Base-by-base conservation (phyloP, 2,329 filamentous ascomycete species). In the Colletotrichum sp. region DNA sequence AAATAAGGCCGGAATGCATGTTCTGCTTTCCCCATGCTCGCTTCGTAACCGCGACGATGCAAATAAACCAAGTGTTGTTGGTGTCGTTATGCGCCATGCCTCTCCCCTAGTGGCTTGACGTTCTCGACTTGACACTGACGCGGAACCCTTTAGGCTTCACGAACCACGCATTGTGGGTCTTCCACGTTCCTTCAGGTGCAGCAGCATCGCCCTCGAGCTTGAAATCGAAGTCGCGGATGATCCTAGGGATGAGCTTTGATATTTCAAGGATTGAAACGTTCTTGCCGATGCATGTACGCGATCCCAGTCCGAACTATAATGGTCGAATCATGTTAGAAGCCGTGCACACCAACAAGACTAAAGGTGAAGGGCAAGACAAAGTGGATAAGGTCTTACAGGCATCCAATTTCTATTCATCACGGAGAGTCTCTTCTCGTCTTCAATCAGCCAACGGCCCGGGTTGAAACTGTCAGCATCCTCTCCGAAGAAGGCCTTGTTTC, bases 231-330 rank as follows among this genome's bases (percentile, higher is more conserved):
- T 81, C 79, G 6, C 78, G 79, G 7, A 85, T 68, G 3, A 85
- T 71, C 16, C 82, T 78, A 2, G 86, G 86, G 4, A 88, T 81
- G 13, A 87, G 69, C 77, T 87, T 88, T 14, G 79, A 81, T 59
- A 88, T 84, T 77, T 88, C 87, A 56, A 88, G 76, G 10, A 85
- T 79, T 1, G 85, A 84, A 30, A 88, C 83, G 68, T 89, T 84
- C 66, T 84, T 84, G 0, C 87, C 87, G 5, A 88, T 78, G 71
- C 87, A 88, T 0, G 83, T 86, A 10, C 87, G 78, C 2, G 84
- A 83, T 4, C 86, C 86, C 48, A 84, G 78, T 0, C 86, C 86
- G 75, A 87, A 87, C 78, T 85, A 83, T 24, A 75, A 68, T 74
- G 34, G 61, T 59, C 1, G 4, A 14, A 28, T 12, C 16, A 1